Evolutionary conservation across 106 monocot species (phyloP), one percentile per base, ranked within the genome.

Genomic region (Ottelia alismoides): DNA sequence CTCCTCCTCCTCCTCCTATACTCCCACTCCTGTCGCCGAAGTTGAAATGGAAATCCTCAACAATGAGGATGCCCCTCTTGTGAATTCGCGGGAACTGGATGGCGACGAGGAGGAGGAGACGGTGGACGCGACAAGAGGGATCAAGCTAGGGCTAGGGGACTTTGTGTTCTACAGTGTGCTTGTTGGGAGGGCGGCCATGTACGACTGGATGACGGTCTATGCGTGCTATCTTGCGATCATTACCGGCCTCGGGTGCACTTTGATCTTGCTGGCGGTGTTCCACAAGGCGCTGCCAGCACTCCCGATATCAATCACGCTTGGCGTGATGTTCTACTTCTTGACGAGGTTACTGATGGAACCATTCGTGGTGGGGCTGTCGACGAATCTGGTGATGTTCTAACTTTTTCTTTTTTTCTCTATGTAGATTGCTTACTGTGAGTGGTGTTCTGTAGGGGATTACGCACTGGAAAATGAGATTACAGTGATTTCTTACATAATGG

Each of bases 101-200:
- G 60, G 20, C 10, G 9, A 29, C 21, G 40, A n/a, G 5, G n/a
- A n/a, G n/a, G n/a, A n/a, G n/a, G 59, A 54, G 30, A 16, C 48
- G 43, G n/a, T 55, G 43, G 62, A 47, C 27, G 35, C 47, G 2
- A 68, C 64, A 2, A 75, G 82, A 30, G 92, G 87, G 9, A 80
- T 92, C 32, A 77, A 74, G 32, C 56, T 92, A 46, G 92, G 92
- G 9, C 66, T 92, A 3, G 92, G 92, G n/a, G 92, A 92, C 55
- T 98, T 98, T 43, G 76, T 98, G 22, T 98, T 98, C 72, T 89
- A 85, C 61, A 89, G 96, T 25, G 85, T 98, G 27, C 74, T 98
- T 27, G 96, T 98, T 12, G 96, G 96, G 2, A 70, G 96, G 60
- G 96, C 96, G 17, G 89, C 96, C 0, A 76, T 96, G 85, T 98